Conservation (phyloP, 495 filamentous ascomycete species). For the Umbilicaria muhlenbergii region DNA sequence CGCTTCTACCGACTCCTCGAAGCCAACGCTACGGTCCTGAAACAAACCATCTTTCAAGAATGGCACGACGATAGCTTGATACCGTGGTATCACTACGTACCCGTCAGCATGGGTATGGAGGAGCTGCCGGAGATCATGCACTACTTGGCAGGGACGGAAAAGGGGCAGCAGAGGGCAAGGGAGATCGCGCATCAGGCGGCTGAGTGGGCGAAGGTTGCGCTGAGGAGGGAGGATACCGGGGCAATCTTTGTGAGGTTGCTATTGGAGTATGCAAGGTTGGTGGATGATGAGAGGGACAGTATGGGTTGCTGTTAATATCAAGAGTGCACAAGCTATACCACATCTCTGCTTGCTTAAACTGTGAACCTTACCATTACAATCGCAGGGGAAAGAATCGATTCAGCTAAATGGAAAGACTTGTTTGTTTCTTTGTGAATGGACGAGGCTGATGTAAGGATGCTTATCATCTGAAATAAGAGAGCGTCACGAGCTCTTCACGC, state of each 20-base stretch:
- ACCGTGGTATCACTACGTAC: conserved; percentile 40
- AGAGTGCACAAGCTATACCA: too few relatives aligned
- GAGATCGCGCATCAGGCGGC: conserved; percentile 28
- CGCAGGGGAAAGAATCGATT: too few relatives aligned
- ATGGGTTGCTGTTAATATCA: too few relatives aligned
- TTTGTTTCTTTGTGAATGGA: too few relatives aligned
- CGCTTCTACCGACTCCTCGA: conserved; percentile 34
- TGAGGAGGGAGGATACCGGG: conserved; percentile 24
- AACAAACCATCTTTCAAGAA: conserved; percentile 35
- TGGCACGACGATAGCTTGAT: conserved; percentile 41
- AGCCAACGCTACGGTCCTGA: conserved; percentile 25
- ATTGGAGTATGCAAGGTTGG: conserved; percentile 26
- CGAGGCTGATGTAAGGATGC: too few relatives aligned
- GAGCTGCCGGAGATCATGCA: conserved; percentile 30
- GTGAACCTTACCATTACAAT: too few relatives aligned
- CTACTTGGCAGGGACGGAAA: conserved; percentile 19
- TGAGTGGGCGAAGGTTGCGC: conserved; percentile 23
- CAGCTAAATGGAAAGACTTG: too few relatives aligned
- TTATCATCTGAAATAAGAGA: too few relatives aligned
- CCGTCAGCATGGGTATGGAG: conserved; percentile 26
- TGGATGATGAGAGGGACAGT: conserved; percentile 12
- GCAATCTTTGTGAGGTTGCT: conserved; percentile 29
- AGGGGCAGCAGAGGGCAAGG: conserved; percentile 26
- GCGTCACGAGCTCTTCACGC: too few relatives aligned
- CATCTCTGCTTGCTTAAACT: too few relatives aligned